phyloP scores from a whole-genome alignment of 1,139 yeast genomes.

The Debaryomycetaceae sp. region DNA sequence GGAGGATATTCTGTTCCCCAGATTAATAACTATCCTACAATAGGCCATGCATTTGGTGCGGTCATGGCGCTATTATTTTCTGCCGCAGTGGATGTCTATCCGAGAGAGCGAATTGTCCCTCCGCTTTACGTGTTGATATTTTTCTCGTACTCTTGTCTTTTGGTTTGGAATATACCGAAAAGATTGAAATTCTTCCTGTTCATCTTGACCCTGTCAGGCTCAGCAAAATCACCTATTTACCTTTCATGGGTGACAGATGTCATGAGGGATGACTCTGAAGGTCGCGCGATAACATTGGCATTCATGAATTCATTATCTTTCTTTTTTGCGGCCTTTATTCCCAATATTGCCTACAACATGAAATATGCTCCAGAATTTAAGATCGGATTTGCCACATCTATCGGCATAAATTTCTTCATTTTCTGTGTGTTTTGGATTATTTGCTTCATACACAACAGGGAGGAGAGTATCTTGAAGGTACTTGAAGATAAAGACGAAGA shows the following conservation, averaged over 20 bases:
- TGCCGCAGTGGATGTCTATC: background rate
- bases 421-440: background rate
- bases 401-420: background rate
- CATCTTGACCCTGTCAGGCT: constrained; percentile 15
- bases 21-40: constrained; percentile 10
- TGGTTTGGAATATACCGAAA: background rate
- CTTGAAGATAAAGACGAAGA: background rate
- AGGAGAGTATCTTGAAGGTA: background rate
- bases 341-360: background rate
- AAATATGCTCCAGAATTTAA: background rate
- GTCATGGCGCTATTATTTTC: background rate
- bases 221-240: constrained; percentile 6
- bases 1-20: constrained; percentile 30
- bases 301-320: background rate
- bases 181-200: background rate
- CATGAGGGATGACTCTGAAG: background rate
- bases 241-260: background rate
- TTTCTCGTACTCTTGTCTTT: background rate
- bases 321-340: background rate
- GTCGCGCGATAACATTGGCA: background rate
- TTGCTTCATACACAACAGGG: background rate
- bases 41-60: background rate
- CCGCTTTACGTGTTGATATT: background rate
- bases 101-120: background rate
- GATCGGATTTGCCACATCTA: background rate